Base-by-base conservation (phyloP, 2,329 filamentous ascomycete genomes). In the Stemphylium beticola region DNA sequence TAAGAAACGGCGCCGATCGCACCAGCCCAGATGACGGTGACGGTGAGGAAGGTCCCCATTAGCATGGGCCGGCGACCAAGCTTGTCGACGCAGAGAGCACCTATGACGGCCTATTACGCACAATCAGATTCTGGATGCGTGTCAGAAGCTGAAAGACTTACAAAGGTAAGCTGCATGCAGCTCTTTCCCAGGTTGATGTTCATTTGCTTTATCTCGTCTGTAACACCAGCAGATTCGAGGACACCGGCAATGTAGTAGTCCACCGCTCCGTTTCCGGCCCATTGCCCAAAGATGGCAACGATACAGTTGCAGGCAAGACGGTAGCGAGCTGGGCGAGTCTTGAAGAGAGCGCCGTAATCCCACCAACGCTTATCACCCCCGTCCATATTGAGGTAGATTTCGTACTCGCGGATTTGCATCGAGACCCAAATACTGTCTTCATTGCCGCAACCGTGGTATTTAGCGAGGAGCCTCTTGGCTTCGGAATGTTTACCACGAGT, bases 331-430 rank as follows among this genome's bases (percentile, higher is more conserved):
- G 76, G 76, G 4, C 71, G 72, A 3, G 77, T 82, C 68, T 82
- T 80, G 68, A 78, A 75, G 11, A 85, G 72, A 57, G 83, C 81
- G 14, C 59, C 36, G 72, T 82, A 86, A 65, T 87, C 69, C 82
- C 83, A 87, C 79, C 81, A 86, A 3, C 80, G 77, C 65, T 86
- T 87, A 55, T 85, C 83, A 11, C 80, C 72, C 20, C 75, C 75
- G 22, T 82, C 71, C 64, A 84, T 82, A 61, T 86, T 82, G 24
- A 78, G 79, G 67, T 83, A 83, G 64, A 86, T 81, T 14, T 65
- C 58, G 39, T 75, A 74, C 40, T 76, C 73, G 34, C 62, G 53
- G 37, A 75, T 59, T 51, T 76, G 72, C 5, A 76, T 57, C 11
- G 64, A 58, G 6, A 68, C 65, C 62, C 62, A 65, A 4, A 55